Conservation (phyloP, 495 filamentous ascomycete genomes). For the Hypoxylon rickii region DNA sequence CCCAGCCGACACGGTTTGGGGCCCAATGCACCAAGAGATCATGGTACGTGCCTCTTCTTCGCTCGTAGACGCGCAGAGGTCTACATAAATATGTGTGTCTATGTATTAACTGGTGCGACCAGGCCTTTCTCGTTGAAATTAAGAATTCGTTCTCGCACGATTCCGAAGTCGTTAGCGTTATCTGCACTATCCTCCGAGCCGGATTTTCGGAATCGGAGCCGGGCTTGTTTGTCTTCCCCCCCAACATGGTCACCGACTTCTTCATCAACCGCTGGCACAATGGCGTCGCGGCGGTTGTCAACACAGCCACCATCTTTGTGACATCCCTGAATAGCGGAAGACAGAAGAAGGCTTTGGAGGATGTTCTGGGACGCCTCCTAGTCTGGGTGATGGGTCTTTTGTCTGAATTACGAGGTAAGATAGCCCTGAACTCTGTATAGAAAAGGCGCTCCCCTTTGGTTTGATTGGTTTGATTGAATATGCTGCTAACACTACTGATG, state of each 20-base stretch:
- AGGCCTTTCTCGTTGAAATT: constrained; percentile 52
- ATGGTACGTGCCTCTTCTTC: constrained; percentile 35
- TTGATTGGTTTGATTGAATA: too few species aligned
- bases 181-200: constrained; percentile 74
- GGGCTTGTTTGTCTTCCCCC: constrained; percentile 77
- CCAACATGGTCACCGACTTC: constrained; percentile 71
- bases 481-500: constrained; percentile 33
- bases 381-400: constrained; percentile 69
- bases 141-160: constrained; percentile 62
- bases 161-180: constrained; percentile 73
- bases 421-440: too few species aligned
- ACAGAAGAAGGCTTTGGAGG: constrained; percentile 39
- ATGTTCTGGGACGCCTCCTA: constrained; percentile 60
- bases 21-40: constrained; percentile 32
- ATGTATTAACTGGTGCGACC: too few species aligned
- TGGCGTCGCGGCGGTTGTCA: constrained; percentile 72
- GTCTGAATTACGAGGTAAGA: constrained; percentile 63
- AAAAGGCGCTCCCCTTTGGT: too few species aligned
- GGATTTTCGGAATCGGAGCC: constrained; percentile 80
- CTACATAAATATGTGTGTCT: too few species aligned
- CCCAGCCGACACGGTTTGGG: constrained; percentile 30
- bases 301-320: constrained; percentile 77
- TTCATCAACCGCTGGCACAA: constrained; percentile 50
- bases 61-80: too few species aligned
- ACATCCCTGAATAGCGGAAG: constrained; percentile 61